These are phyloP conservation scores for Aspergillus texensis DNA, from an alignment of 2,329 filamentous ascomycete species.

Conservation along the genomic window DNA sequence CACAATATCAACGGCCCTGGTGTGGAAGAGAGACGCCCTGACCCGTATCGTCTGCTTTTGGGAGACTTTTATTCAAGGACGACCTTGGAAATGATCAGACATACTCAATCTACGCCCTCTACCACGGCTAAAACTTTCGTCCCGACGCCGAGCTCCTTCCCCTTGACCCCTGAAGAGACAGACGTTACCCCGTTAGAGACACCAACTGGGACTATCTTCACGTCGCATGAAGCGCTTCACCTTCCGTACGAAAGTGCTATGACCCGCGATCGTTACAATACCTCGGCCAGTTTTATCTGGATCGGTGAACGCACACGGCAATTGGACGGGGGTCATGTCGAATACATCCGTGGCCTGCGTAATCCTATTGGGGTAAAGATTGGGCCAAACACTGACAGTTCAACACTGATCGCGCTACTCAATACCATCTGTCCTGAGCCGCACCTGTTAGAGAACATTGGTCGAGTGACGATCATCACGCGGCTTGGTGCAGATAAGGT, in stretches of 20 bases:
- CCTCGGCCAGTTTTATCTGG: slow-evolving; percentile 92
- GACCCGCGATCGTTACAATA: slow-evolving; percentile 86
- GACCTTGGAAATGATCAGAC: slow-evolving; percentile 69
- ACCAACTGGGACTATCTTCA: slow-evolving; percentile 6
- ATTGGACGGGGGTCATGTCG: slow-evolving; percentile 85
- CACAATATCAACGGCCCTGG: slow-evolving; percentile 87
- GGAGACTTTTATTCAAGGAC: slow-evolving; percentile 92
- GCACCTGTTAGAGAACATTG: slow-evolving; percentile 71
- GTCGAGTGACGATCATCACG: slow-evolving; percentile 76
- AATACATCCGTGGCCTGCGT: slow-evolving; percentile 90
- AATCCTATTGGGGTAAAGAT: slow-evolving; percentile 95
- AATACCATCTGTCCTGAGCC: slow-evolving; percentile 76
- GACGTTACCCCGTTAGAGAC: neutral
- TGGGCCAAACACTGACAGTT: slow-evolving; percentile 74
- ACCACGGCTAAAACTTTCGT: neutral
- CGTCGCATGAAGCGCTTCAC: slow-evolving; percentile 14
- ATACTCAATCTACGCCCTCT: neutral
- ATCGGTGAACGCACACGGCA: slow-evolving; percentile 92
- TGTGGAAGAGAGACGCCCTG: slow-evolving; percentile 66
- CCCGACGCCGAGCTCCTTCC: neutral
- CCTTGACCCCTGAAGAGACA: neutral
- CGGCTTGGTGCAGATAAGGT: slow-evolving; percentile 82
- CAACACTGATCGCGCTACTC: slow-evolving; percentile 75
- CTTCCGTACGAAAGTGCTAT: slow-evolving; percentile 13
- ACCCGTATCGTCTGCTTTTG: slow-evolving; percentile 76